Conservation (phyloP, 2,329 filamentous ascomycete genomes). For the Botrytis deweyae region DNA sequence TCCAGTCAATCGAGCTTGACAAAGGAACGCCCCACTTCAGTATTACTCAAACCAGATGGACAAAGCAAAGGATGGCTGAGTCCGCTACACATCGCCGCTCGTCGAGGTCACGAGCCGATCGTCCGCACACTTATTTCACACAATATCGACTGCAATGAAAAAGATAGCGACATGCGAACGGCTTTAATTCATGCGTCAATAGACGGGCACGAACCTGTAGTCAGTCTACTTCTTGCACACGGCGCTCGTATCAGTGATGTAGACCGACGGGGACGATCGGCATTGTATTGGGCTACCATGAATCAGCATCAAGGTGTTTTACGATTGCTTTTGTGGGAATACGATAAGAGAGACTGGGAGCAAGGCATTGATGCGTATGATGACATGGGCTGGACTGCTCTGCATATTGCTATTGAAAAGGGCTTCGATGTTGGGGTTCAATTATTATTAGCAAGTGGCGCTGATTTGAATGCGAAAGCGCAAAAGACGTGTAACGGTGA, state of each 20-base stretch:
- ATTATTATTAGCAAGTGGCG: conserved; percentile 23
- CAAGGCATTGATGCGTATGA: conserved; percentile 23
- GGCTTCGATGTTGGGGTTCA: conserved; percentile 22
- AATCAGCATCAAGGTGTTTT: not conserved
- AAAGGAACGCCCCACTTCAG: not conserved
- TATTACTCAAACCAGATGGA: not conserved
- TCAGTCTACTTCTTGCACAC: not conserved
- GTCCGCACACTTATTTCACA: not conserved
- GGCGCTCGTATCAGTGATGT: conserved; percentile 4
- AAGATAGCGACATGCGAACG: not conserved
- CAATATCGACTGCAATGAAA: not conserved
- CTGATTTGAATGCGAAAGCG: conserved; percentile 21
- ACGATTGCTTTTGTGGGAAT: not conserved
- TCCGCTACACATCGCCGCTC: not conserved
- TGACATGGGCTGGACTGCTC: conserved; percentile 23
- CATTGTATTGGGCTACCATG: not conserved
- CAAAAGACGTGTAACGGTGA: not conserved
- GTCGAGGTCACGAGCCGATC: not conserved
- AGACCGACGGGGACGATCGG: not conserved
- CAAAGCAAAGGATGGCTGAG: not conserved
- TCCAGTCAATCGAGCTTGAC: not conserved
- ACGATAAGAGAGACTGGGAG: not conserved
- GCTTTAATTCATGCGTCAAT: conserved; percentile 2
- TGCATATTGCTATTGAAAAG: conserved; percentile 26
- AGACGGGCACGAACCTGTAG: not conserved